Conservation (phyloP, 345 rosid species). For the Sapria himalayana region DNA sequence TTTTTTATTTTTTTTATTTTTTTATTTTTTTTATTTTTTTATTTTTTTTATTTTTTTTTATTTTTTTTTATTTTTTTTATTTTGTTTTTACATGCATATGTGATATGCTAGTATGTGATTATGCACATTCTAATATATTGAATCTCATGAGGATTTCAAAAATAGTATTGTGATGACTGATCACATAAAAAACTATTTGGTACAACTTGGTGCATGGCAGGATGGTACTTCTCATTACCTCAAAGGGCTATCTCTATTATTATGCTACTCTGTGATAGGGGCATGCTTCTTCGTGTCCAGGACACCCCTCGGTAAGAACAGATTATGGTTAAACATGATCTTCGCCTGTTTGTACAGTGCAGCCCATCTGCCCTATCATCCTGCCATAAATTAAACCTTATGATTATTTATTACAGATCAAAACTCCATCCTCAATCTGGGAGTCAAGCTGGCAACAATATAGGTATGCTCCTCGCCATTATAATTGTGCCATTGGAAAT, state of each 20-base stretch:
- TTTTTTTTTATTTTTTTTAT: background rate
- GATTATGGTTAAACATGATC: no score
- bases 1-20: background rate
- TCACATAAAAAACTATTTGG: no score
- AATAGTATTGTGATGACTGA: no score
- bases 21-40: background rate
- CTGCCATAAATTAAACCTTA: background rate
- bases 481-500: no score
- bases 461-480: no score
- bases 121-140: no score
- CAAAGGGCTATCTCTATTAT: constrained; percentile 50
- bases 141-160: no score
- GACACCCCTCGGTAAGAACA: constrained; percentile 28
- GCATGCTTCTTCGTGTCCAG: constrained; percentile 52
- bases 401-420: constrained; percentile 10
- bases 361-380: no score
- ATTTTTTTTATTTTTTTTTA: background rate
- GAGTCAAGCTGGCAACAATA: constrained; percentile 8
- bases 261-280: constrained; percentile 55
- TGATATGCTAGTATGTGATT: no score
- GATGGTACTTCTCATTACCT: constrained; percentile 89
- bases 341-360: no score
- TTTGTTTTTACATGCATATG: no score
- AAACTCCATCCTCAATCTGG: constrained; percentile 8
- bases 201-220: constrained; percentile 15